phyloP scores from a whole-genome alignment of 306 rosid species.

The Abrus precatorius region DNA sequence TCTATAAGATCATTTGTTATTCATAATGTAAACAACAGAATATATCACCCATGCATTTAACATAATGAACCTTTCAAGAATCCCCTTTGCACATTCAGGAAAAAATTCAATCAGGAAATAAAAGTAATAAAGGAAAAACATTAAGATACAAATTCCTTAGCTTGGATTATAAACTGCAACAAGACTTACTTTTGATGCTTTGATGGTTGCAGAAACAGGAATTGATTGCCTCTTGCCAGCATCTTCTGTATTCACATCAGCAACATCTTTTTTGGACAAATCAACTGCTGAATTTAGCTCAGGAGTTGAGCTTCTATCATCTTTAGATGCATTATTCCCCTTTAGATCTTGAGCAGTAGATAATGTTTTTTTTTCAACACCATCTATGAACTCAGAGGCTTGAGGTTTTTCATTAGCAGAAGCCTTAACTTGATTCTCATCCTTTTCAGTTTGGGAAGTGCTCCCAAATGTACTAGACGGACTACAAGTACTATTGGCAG shows the following conservation, averaged over 20 bases:
- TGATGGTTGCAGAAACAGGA: conserved; percentile 60
- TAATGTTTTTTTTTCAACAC: conserved; percentile 44
- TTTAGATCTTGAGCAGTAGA: conserved; percentile 55
- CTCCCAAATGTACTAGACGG: conserved; percentile 38
- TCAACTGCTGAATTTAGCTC: conserved; percentile 58
- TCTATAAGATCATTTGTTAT: conserved; percentile 31
- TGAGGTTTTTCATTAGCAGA: conserved; percentile 51
- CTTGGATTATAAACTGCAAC: conserved; percentile 46
- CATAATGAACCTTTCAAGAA: conserved; percentile 28
- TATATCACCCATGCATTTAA: conserved; percentile 37
- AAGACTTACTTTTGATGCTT: conserved; percentile 57
- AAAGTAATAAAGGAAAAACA: conserved; percentile 35
- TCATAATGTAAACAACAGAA: conserved; percentile 41
- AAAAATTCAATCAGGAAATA: conserved; percentile 35
- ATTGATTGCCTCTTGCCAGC: conserved; percentile 51
- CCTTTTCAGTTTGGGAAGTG: conserved; percentile 46
- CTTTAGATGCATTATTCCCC: conserved; percentile 54
- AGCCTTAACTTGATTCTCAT: conserved; percentile 49
- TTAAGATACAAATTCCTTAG: conserved; percentile 7
- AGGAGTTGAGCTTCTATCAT: conserved; percentile 48
- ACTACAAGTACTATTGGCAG: conserved; percentile 47
- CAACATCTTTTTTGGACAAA: conserved; percentile 53
- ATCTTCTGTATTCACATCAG: conserved; percentile 51
- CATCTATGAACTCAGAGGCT: conserved; percentile 50
- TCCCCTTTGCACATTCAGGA: conserved; percentile 30